Percentiles rank a stretch among this genome's conserved stretches.
phyloP scores from a whole-genome alignment of 2,329 filamentous ascomycete species.

The Metarhizium robertsii region DNA sequence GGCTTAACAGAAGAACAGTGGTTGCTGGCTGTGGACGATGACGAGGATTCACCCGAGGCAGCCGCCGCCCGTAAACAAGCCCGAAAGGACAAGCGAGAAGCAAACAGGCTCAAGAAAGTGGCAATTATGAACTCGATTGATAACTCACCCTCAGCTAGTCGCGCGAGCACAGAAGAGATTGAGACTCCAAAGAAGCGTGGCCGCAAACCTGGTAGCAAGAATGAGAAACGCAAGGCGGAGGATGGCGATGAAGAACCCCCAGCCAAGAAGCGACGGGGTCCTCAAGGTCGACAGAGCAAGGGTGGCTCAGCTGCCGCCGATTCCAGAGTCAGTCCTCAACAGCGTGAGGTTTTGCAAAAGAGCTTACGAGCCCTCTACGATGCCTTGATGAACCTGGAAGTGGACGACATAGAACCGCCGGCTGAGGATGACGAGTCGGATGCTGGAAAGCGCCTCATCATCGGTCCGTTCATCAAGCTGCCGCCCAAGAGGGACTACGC shows the following conservation, averaged over 20 bases:
- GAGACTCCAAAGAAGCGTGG: constrained; percentile 74
- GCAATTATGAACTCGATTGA: constrained; percentile 30
- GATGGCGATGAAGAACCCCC: constrained; percentile 69
- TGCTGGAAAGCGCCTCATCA: constrained; percentile 65
- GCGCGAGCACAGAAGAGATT: constrained; percentile 73
- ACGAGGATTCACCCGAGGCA: constrained; percentile 88
- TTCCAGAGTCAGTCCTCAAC: constrained; percentile 50
- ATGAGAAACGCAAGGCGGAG: constrained; percentile 82
- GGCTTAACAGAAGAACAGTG: constrained; percentile 98
- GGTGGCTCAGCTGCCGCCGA: constrained; percentile 23
- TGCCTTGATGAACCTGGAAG: constrained; percentile 73
- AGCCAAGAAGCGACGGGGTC: constrained; percentile 67
- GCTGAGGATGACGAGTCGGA: constrained; percentile 49
- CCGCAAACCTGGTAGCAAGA: constrained; percentile 64
- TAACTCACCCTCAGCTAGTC: constrained; percentile 70
- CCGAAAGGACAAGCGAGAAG: constrained; percentile 68
- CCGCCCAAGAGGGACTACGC: constrained; percentile 84
- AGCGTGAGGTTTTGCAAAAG: constrained; percentile 70
- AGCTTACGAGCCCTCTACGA: constrained; percentile 73
- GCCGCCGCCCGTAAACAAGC: constrained; percentile 86
- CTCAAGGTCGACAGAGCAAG: constrained; percentile 60
- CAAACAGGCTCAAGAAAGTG: constrained; percentile 60
- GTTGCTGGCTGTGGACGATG: constrained; percentile 95
- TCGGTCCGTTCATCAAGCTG: constrained; percentile 87
- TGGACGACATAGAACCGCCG: constrained; percentile 55